A percentile compares a stretch with the other conserved stretches of the same genome.
Evolutionary conservation across 495 filamentous ascomycete genomes (phyloP).

Genomic region (Aspergillus affinis): DNA sequence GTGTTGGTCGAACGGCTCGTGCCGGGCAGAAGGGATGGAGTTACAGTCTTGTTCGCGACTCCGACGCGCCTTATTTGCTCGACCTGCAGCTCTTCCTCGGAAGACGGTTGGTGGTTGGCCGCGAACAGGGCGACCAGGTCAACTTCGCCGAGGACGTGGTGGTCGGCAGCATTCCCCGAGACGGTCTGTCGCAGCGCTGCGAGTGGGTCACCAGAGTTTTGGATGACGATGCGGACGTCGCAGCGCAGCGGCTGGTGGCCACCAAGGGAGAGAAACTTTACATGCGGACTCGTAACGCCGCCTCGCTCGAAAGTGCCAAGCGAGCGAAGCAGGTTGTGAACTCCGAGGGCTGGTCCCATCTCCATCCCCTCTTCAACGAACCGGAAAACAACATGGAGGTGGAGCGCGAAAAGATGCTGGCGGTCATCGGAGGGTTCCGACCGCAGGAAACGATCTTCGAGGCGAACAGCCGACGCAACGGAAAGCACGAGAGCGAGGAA

Average conservation of each 20-base stretch:
- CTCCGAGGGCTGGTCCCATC: constrained; percentile 63
- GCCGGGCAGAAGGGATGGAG: constrained; percentile 91
- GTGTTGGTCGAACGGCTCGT: constrained; percentile 92
- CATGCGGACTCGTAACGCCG: constrained; percentile 81
- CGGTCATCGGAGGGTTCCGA: constrained; percentile 78
- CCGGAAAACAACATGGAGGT: constrained; percentile 60
- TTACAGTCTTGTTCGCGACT: constrained; percentile 83
- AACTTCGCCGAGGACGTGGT: constrained; percentile 80
- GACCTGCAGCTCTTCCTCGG: constrained; percentile 95
- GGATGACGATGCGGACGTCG: constrained; percentile 71
- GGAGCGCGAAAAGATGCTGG: constrained; percentile 80
- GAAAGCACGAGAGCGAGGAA: constrained; percentile 54
- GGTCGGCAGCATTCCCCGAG: constrained; percentile 69
- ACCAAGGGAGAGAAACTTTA: constrained; percentile 92
- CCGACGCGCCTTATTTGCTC: constrained; percentile 85
- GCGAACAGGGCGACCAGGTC: constrained; percentile 46
- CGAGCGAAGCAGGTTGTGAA: constrained; percentile 71
- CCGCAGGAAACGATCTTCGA: constrained; percentile 95
- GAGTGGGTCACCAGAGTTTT: constrained; percentile 80
- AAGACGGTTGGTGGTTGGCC: constrained; percentile 70
- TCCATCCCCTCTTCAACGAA: constrained; percentile 76
- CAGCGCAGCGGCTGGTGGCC: constrained; percentile 66
- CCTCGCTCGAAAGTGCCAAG: constrained; percentile 84
- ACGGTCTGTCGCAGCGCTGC: constrained; percentile 65
- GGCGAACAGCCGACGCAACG: constrained; percentile 68